Evolutionary conservation across 768 basidiomycete species (phyloP), one percentile per base, ranked within the genome.

Genomic region (Hirschioporus abietinus): DNA sequence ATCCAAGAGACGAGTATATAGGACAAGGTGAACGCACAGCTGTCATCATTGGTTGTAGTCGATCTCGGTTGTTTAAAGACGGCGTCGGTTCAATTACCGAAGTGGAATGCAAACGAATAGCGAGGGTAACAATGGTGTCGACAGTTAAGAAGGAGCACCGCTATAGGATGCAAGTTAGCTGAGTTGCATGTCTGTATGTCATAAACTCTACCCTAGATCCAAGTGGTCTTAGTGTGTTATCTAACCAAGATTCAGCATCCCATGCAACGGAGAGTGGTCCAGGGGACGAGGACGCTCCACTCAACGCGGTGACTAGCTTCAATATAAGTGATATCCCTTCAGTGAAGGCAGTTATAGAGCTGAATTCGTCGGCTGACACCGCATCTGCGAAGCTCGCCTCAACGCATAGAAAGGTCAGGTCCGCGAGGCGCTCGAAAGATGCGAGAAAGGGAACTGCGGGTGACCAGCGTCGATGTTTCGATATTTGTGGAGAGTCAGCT

Each of bases 31-130:
- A 80, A 25, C 26, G 85, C 86, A 69, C 75, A 78, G 65, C 75
- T 84, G 36, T 89, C 80, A 81, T 94, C 84, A 65, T 83, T 85
- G 63, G 79, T 76, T 73, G 91, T 86, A 1, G 81, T 81, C 4
- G 74, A 15, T 52, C 70, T 58, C 87, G 81, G 20, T 86, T 79
- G 67, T 91, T 82, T 17, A 93, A 79, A 3, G 76, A 74, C 1
- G 90, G 73, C 42, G 74, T 78, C 1, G 91, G 88, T 59, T 81
- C 73, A 34, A 95, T 70, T 62, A 75, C 77, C 20, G 77, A 73
- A 7, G 82, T 80, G 35, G 79, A 81, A 66, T 88, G 83, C 18
- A 93, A 75, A 15, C 82, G 80, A 24, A 92, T 76, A 17, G 85
- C 73, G 23, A 88, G 73, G 23, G 83, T 81, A 18, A 92, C 79